phyloP scores from a whole-genome alignment of 805 yeast species.

The Alloascoidea hylecoeti region DNA sequence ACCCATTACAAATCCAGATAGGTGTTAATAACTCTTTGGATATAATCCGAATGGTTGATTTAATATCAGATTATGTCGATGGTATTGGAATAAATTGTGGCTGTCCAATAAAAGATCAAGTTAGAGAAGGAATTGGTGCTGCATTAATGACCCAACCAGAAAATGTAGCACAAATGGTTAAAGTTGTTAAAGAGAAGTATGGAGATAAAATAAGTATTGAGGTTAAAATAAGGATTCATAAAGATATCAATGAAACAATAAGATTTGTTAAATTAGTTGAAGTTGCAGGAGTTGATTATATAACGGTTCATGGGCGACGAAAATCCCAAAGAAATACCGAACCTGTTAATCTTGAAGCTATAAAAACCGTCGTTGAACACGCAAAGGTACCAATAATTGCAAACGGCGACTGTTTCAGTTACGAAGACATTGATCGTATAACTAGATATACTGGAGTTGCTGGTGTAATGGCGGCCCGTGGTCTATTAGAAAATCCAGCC shows the following conservation, averaged over 20 bases:
- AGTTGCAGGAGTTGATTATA: conserved; percentile 81
- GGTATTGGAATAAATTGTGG: conserved; percentile 96
- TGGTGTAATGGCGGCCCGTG: conserved; percentile 95
- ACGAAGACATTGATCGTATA: conserved; percentile 51
- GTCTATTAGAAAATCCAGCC: conserved; percentile 76
- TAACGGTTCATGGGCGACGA: conserved; percentile 90
- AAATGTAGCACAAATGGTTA: conserved; percentile 70
- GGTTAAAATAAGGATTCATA: conserved; percentile 84
- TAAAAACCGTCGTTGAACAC: conserved; percentile 39
- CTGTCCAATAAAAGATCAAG: conserved; percentile 92
- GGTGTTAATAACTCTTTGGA: conserved; percentile 83
- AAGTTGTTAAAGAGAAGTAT: conserved; percentile 62
- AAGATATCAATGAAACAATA: conserved; percentile 57
- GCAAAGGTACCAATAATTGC: conserved; percentile 76
- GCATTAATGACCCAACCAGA: conserved; percentile 82
- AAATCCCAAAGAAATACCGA: conserved; percentile 71
- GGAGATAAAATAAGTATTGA: conserved; percentile 68
- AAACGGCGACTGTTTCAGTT: conserved; percentile 83
- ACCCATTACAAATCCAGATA: conserved; percentile 74
- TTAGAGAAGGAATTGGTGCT: conserved; percentile 93
- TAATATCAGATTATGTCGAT: conserved; percentile 85
- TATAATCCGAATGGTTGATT: conserved; percentile 65
- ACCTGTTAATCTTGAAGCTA: conserved; percentile 78
- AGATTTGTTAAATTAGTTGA: conserved; percentile 63
- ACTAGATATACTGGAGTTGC: conserved; percentile 59